These are phyloP conservation scores for Wallemia hederae DNA, from an alignment of 1,284 basidiomycete species.

Conservation along the genomic window DNA sequence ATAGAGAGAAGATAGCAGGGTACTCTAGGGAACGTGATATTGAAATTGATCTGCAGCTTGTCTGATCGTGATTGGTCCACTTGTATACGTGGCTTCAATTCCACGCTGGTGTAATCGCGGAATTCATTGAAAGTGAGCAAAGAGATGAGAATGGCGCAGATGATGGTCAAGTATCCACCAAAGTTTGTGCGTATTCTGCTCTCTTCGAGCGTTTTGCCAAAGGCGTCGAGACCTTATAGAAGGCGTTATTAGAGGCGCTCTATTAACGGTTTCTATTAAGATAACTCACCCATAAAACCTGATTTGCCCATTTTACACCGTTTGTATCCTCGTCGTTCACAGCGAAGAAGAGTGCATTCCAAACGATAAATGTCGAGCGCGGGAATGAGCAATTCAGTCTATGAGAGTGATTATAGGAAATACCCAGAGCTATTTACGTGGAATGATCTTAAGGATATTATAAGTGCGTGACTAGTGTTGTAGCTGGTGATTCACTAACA, in stretches of 20 bases:
- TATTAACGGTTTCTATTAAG: neutral
- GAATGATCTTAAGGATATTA: neutral
- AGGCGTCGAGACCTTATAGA: neutral
- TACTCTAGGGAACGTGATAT: conserved; percentile 83
- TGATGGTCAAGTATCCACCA: conserved; percentile 33
- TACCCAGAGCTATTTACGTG: neutral
- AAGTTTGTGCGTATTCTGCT: neutral
- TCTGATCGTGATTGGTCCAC: conserved; percentile 86
- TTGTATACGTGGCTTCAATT: conserved; percentile 58
- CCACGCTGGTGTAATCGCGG: conserved; percentile 68
- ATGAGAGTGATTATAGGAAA: neutral
- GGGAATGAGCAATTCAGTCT: neutral
- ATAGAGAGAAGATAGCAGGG: conserved; percentile 85
- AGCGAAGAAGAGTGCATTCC: neutral
- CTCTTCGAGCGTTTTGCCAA: neutral
- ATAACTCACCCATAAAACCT: neutral
- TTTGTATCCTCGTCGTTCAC: neutral
- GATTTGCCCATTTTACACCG: neutral
- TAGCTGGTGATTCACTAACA: neutral
- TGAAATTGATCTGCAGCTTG: conserved; percentile 67
- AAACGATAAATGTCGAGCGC: neutral
- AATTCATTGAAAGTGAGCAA: conserved; percentile 79
- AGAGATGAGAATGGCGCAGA: conserved; percentile 72
- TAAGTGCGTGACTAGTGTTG: neutral
- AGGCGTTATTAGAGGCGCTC: neutral